phyloP scores from a whole-genome alignment of 768 basidiomycete species.

The Leccinum imitatum region DNA sequence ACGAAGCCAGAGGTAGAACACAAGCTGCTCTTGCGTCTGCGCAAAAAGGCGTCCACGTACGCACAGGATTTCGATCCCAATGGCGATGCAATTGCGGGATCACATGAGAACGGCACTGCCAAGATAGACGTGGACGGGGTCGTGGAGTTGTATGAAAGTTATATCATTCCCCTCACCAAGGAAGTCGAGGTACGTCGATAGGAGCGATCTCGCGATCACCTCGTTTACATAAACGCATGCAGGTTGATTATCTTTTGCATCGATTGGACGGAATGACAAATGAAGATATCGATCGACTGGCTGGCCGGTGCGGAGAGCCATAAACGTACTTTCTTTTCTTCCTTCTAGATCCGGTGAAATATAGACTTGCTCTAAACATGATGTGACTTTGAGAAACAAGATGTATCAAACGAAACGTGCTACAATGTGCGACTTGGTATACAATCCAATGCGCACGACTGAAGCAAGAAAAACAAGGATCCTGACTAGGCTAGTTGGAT shows the following conservation, averaged over 20 bases:
- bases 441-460: slow-evolving; percentile 20
- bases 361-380: slow-evolving; percentile 3
- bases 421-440: slow-evolving; percentile 24
- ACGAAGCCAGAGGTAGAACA: slow-evolving; percentile 97
- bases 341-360: slow-evolving; percentile 6
- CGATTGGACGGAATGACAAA: slow-evolving; percentile 84
- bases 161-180: slow-evolving; percentile 96
- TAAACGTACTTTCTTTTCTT: slow-evolving; percentile 2
- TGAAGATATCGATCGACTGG: slow-evolving; percentile 72
- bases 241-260: slow-evolving; percentile 96
- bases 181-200: slow-evolving; percentile 84
- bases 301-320: slow-evolving; percentile 16
- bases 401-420: slow-evolving; percentile 22
- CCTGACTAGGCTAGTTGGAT: slow-evolving; percentile 13
- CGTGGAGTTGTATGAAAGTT: slow-evolving; percentile 89
- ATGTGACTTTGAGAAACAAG: slow-evolving; percentile 14
- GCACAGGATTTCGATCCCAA: slow-evolving; percentile 83
- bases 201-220: neutral
- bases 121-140: slow-evolving; percentile 95
- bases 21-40: slow-evolving; percentile 76
- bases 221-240: slow-evolving; percentile 1
- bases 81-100: slow-evolving; percentile 47
- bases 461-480: slow-evolving; percentile 27
- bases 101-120: slow-evolving; percentile 33
- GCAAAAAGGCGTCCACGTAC: slow-evolving; percentile 77